Conservation (phyloP, 2,329 filamentous ascomycete genomes). For the Talaromyces pinophilus region DNA sequence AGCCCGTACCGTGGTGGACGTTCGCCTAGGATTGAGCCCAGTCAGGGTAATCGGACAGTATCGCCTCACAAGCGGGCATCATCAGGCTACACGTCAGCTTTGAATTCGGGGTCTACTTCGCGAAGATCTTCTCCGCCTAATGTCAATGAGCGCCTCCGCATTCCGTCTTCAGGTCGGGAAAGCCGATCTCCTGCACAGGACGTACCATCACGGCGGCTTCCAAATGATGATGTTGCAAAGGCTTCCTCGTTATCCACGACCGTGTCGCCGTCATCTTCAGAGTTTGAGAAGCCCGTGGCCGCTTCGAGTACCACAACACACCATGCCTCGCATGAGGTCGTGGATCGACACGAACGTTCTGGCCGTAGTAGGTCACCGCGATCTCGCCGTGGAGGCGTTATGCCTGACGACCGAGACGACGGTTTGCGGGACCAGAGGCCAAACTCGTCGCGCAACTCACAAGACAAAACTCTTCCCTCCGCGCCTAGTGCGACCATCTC, state of each 20-base stretch:
- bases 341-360: background rate
- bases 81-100: constrained; percentile 54
- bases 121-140: constrained; percentile 62
- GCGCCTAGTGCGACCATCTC: constrained; percentile 41
- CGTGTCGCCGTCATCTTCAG: constrained; percentile 8
- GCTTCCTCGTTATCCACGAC: constrained; percentile 5
- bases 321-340: background rate
- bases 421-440: background rate
- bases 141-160: constrained; percentile 50
- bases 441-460: background rate
- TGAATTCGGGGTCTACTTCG: constrained; percentile 59
- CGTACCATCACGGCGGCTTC: background rate
- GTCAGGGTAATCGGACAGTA: constrained; percentile 57
- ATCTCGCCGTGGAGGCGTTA: background rate
- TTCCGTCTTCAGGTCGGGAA: constrained; percentile 37
- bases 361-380: constrained; percentile 12
- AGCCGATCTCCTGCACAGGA: constrained; percentile 20
- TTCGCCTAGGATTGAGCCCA: constrained; percentile 50
- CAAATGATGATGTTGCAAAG: constrained; percentile 10
- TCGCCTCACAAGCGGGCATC: constrained; percentile 47
- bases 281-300: background rate
- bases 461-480: constrained; percentile 8
- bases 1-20: constrained; percentile 56
- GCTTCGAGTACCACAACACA: background rate
- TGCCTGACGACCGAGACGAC: constrained; percentile 10